Percentiles rank a stretch among this genome's conserved stretches.
Conservation (phyloP, 768 basidiomycete genomes). For the Crassisporium funariophilum region DNA sequence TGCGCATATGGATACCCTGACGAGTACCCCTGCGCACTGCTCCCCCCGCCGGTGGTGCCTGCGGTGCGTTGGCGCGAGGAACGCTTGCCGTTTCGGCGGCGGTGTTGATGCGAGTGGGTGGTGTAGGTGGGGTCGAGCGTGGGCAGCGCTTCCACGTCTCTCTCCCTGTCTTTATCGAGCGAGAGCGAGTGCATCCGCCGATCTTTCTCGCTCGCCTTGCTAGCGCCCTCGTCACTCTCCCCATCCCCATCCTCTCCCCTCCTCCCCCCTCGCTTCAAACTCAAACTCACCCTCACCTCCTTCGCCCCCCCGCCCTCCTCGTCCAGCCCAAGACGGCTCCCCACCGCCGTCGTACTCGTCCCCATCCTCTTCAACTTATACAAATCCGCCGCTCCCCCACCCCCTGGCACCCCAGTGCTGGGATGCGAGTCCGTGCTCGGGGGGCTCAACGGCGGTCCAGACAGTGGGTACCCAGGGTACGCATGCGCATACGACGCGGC, state of each 20-base stretch:
- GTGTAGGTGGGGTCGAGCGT: too few species aligned
- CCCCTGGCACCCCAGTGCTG: constrained; percentile 13
- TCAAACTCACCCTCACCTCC: constrained; percentile 5
- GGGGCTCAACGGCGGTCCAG: constrained; percentile 12
- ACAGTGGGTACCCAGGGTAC: neutral
- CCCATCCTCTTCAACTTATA: constrained; percentile 18
- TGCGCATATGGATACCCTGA: neutral
- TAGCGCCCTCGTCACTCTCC: neutral
- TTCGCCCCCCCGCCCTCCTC: constrained; percentile 7
- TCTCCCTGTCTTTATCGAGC: too few species aligned
- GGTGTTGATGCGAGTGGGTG: too few species aligned
- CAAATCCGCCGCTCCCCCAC: constrained; percentile 11
- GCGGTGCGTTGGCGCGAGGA: too few species aligned
- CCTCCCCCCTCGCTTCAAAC: neutral
- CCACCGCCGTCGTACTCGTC: neutral
- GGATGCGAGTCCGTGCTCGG: constrained; percentile 25
- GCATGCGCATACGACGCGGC: neutral
- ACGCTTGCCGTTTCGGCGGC: too few species aligned
- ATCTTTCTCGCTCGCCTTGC: constrained; percentile 4
- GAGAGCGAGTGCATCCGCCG: neutral
- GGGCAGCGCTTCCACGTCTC: too few species aligned
- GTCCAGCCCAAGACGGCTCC: constrained; percentile 1
- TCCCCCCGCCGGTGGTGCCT: neutral
- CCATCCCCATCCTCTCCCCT: neutral
- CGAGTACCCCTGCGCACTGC: neutral